Evolutionary conservation across 106 monocot genomes (phyloP), one percentile per base, ranked within the genome.

Genomic region (Amphibolis antarctica): DNA sequence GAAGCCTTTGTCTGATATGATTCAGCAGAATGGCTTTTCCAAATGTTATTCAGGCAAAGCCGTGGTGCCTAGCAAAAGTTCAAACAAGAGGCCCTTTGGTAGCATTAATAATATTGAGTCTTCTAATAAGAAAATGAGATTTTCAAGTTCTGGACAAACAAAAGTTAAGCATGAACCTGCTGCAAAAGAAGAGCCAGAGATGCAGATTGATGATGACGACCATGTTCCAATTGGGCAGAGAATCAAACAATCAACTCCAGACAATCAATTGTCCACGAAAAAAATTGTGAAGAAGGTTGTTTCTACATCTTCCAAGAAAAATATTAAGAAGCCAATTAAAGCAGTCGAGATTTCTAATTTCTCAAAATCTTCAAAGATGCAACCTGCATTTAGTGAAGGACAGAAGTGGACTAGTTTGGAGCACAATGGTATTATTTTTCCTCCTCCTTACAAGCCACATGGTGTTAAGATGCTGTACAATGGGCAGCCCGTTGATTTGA

Each of bases 341-440:
- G 46, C 45, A 12, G 48, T 46, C 44, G 84, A 84, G 50, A 68
- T 79, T 62, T 71, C 78, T 23, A 84, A 78, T 44, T 78, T 58
- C 61, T 81, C 79, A 12, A 89, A 80, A 58, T 79, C 86, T 47
- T 62, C 70, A 43, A 84, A 75, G 55, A 70, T 82, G 13, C 89
- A 89, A 48, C 96, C 96, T 80, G 96, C 86, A 44, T 89, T 86
- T 63, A 89, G 89, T 74, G 96, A 80, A 26, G 96, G 96, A 11
- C 64, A 79, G 71, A 96, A 96, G 59, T 96, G 96, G 96, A 84
- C 78, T 30, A 96, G 89, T 15, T 69, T 96, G 72, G 80, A 72
- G 63, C 96, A 96, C 69, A 81, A 64, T 86, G 96, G 96, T 65
- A 86, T 96, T 67, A 96, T 96, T 69, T 96, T 96, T 24, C 96